Conservation (phyloP, 371 early-diverging fungal genomes). For the Mortierella sp. region DNA sequence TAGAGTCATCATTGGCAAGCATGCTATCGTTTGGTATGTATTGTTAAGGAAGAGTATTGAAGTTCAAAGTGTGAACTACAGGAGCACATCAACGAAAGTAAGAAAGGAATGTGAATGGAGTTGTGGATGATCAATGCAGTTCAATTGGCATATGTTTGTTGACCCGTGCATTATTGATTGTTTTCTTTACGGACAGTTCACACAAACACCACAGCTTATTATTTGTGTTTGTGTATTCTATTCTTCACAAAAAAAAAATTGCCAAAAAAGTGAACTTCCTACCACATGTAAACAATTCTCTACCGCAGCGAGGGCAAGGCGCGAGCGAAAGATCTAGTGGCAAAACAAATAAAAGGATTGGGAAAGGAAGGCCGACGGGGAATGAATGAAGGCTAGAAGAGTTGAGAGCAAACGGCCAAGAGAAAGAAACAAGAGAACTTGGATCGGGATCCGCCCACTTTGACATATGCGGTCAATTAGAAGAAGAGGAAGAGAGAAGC, state of each 20-base stretch:
- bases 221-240: background rate
- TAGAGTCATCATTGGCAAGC: background rate
- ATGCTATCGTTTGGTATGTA: background rate
- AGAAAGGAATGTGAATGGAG: background rate
- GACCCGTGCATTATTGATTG: background rate
- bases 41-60: no score
- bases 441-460: slow-evolving; percentile 8
- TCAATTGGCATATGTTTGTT: slow-evolving; percentile 7
- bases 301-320: background rate
- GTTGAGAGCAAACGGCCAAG: slow-evolving; percentile 8
- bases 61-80: background rate
- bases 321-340: background rate
- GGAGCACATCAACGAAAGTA: background rate
- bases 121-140: background rate
- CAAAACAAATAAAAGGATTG: background rate
- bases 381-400: background rate
- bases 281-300: background rate
- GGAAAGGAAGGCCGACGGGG: background rate
- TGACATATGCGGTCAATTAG: background rate
- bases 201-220: background rate
- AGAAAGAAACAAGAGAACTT: background rate
- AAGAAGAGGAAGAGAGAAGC: background rate
- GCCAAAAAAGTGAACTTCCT: background rate
- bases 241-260: background rate
- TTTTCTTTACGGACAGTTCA: background rate